Evolutionary conservation across 441 rosid species (phyloP).

Genomic region (Eruca vesicaria): DNA sequence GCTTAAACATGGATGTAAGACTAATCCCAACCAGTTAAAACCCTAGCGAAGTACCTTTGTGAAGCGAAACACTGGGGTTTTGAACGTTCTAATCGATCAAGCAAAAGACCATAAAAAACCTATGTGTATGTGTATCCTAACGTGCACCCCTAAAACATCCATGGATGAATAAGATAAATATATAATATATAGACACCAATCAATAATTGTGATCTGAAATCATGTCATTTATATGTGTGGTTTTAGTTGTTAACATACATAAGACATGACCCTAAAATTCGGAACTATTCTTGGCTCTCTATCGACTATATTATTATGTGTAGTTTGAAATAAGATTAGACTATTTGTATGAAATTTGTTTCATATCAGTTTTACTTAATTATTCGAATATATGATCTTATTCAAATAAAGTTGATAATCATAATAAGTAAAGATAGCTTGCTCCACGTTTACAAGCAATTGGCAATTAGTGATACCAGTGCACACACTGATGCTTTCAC

Average conservation of each 20-base stretch:
- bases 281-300: conserved; percentile 10
- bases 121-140: not conserved
- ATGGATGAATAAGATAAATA: not conserved
- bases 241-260: conserved; percentile 5
- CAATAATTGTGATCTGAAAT: not conserved
- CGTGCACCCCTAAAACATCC: not conserved
- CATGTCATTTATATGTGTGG: not conserved
- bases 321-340: not conserved
- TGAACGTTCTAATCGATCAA: not conserved
- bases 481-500: conserved; percentile 28
- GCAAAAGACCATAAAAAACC: not conserved
- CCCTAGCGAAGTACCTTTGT: not conserved
- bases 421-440: conserved; percentile 20
- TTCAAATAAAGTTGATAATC: not conserved
- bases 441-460: conserved; percentile 35
- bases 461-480: conserved; percentile 23
- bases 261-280: conserved; percentile 11
- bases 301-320: not conserved
- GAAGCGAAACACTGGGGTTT: not conserved
- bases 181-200: not conserved
- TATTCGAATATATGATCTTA: not conserved
- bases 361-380: not conserved
- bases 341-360: not conserved
- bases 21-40: not conserved
- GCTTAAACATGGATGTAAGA: not conserved